Percentiles rank a stretch among this genome's conserved stretches.
Conservation (phyloP, 1,284 basidiomycete genomes). For the Meripilus lineatus region DNA sequence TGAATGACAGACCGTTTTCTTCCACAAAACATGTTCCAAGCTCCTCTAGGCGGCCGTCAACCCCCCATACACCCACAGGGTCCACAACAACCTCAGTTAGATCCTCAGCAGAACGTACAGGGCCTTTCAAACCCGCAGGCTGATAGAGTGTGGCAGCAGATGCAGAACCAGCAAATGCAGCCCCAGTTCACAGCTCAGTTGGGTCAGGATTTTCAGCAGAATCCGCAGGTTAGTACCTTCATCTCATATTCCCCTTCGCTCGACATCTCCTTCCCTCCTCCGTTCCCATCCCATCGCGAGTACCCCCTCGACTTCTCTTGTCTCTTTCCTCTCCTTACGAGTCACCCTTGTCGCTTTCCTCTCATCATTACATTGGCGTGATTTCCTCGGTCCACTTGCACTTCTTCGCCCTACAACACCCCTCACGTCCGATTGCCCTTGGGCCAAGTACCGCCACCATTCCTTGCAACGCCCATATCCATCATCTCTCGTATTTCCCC, state of each 20-base stretch:
- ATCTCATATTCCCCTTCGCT: conserved; percentile 10
- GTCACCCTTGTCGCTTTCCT: too few species aligned
- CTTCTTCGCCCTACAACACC: too few species aligned
- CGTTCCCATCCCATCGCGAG: too few species aligned
- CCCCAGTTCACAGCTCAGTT: conserved; percentile 37
- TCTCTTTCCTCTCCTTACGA: conserved; percentile 5
- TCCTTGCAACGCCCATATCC: too few species aligned
- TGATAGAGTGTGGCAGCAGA: conserved; percentile 50
- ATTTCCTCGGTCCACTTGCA: too few species aligned
- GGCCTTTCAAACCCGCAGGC: conserved; percentile 43
- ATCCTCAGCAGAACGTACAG: conserved; percentile 34
- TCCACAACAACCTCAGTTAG: conserved; percentile 20
- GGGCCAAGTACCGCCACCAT: too few species aligned
- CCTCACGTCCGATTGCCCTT: too few species aligned
- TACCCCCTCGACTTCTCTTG: conserved; percentile 11
- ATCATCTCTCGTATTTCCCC: too few species aligned
- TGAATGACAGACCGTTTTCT: conserved; percentile 13
- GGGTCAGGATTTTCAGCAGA: conserved; percentile 32
- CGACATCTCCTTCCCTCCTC: conserved; percentile 8
- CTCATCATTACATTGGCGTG: too few species aligned
- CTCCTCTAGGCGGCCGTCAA: conserved; percentile 38
- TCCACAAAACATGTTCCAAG: conserved; percentile 31
- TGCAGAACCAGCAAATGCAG: conserved; percentile 46
- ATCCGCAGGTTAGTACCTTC: conserved; percentile 42
- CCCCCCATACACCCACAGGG: conserved; percentile 35